A percentile compares a stretch with the other conserved stretches of the same genome.
phyloP scores from a whole-genome alignment of 1,284 basidiomycete genomes.

The Cerioporus squamosus region DNA sequence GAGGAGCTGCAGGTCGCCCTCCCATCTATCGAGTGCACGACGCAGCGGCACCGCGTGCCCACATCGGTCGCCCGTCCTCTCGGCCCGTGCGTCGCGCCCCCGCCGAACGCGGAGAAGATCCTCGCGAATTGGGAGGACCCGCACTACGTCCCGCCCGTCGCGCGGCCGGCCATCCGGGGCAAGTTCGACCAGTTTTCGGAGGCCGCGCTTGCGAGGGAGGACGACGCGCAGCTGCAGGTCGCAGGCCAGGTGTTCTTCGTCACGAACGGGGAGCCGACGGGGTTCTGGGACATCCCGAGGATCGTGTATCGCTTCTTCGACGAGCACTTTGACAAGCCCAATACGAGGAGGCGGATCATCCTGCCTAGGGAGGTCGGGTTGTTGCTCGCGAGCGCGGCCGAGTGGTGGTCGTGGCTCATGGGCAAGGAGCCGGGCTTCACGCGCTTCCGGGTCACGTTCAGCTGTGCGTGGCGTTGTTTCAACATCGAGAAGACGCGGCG shows the following conservation, averaged over 20 bases:
- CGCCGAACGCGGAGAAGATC: conserved; percentile 61
- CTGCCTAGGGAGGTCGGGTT: conserved; percentile 75
- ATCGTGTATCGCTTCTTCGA: conserved; percentile 86
- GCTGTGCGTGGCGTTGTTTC: conserved; percentile 81
- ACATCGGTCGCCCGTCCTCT: conserved; percentile 80
- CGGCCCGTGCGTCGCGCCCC: conserved; percentile 74
- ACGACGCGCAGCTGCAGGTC: conserved; percentile 66
- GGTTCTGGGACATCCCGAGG: conserved; percentile 96
- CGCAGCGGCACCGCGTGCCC: conserved; percentile 66
- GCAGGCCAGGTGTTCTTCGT: conserved; percentile 98
- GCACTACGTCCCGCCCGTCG: conserved; percentile 44
- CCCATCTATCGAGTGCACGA: conserved; percentile 65
- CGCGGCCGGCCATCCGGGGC: conserved; percentile 71
- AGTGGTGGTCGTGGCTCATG: conserved; percentile 76
- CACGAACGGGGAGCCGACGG: conserved; percentile 95
- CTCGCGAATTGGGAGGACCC: conserved; percentile 64
- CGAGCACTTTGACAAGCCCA: conserved; percentile 38
- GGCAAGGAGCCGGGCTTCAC: conserved; percentile 92
- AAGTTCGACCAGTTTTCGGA: conserved; percentile 77
- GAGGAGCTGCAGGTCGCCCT: conserved; percentile 54
- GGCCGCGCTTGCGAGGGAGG: conserved; percentile 51
- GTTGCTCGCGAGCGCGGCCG: conserved; percentile 71
- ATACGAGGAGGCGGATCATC: conserved; percentile 38
- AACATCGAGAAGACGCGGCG: conserved; percentile 96
- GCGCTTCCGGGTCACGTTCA: conserved; percentile 83